Conservation (phyloP, 768 basidiomycete genomes). For the Cystoderma amianthinum region DNA sequence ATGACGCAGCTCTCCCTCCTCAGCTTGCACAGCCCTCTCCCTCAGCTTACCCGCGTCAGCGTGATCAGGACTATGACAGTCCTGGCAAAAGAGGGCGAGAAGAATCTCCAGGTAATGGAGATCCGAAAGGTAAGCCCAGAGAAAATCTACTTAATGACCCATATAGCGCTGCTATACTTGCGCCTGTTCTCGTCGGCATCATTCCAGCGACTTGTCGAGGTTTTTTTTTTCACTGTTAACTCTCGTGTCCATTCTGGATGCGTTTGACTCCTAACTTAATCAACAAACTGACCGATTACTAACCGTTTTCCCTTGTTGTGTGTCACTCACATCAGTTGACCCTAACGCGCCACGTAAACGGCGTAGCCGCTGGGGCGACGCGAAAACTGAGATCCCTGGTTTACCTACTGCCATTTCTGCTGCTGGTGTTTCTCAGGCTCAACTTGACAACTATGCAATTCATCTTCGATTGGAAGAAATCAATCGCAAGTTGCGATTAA, state of each 20-base stretch:
- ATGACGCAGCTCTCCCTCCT: conserved; percentile 79
- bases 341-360: conserved; percentile 88
- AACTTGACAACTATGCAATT: conserved; percentile 97
- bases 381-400: conserved; percentile 85
- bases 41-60: conserved; percentile 73
- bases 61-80: conserved; percentile 46
- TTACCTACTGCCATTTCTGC: conserved; percentile 92
- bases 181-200: conserved; percentile 29
- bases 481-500: conserved; percentile 87
- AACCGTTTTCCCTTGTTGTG: conserved; percentile 43
- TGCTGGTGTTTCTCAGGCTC: conserved; percentile 89
- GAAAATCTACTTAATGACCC: conserved; percentile 11
- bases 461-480: conserved; percentile 96
- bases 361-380: conserved; percentile 97
- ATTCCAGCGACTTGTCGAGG: conserved; percentile 23
- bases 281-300: conserved; percentile 49
- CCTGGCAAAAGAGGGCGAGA: conserved; percentile 60
- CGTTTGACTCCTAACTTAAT: conserved; percentile 29
- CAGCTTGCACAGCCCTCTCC: conserved; percentile 85
- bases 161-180: conserved; percentile 14
- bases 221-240: not conserved
- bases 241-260: conserved; percentile 8
- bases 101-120: conserved; percentile 55
- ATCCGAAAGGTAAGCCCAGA: conserved; percentile 69
- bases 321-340: conserved; percentile 54